phyloP scores from a whole-genome alignment of 768 basidiomycete genomes.

The Naganishia kalamii region DNA sequence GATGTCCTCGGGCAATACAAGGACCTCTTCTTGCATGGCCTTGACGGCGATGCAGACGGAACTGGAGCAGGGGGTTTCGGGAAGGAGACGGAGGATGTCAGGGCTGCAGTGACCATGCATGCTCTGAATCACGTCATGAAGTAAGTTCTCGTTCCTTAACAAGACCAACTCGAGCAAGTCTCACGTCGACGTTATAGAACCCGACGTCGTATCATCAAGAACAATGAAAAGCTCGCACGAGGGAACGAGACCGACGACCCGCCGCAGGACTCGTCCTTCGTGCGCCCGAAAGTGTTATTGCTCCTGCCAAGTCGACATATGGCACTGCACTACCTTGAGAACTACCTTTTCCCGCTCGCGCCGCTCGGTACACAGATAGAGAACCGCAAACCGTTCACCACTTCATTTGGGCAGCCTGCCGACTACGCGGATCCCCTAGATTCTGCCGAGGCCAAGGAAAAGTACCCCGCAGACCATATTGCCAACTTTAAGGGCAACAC shows the following conservation, averaged over 20 bases:
- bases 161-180: not conserved
- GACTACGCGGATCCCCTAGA: slow-evolving; percentile 71
- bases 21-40: slow-evolving; percentile 69
- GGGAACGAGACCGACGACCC: slow-evolving; percentile 53
- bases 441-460: slow-evolving; percentile 48
- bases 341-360: slow-evolving; percentile 66
- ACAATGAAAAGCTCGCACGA: slow-evolving; percentile 82
- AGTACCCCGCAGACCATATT: slow-evolving; percentile 80
- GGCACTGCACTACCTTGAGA: slow-evolving; percentile 73
- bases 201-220: slow-evolving; percentile 79
- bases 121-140: slow-evolving; percentile 82
- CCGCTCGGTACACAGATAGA: slow-evolving; percentile 72
- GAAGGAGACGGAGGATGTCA: slow-evolving; percentile 54
- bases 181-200: slow-evolving; percentile 57
- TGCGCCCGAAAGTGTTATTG: slow-evolving; percentile 85
- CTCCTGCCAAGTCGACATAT: slow-evolving; percentile 89
- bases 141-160: slow-evolving; percentile 50
- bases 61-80: slow-evolving; percentile 33
- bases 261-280: slow-evolving; percentile 89
- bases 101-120: slow-evolving; percentile 71
- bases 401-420: slow-evolving; percentile 74
- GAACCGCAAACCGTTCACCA: slow-evolving; percentile 71
- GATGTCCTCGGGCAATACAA: slow-evolving; percentile 57
- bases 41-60: slow-evolving; percentile 54
- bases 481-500: slow-evolving; percentile 94